Evolutionary conservation across 345 rosid species (phyloP), one percentile per base, ranked within the genome.

Genomic region (Toxicodendron radicans): DNA sequence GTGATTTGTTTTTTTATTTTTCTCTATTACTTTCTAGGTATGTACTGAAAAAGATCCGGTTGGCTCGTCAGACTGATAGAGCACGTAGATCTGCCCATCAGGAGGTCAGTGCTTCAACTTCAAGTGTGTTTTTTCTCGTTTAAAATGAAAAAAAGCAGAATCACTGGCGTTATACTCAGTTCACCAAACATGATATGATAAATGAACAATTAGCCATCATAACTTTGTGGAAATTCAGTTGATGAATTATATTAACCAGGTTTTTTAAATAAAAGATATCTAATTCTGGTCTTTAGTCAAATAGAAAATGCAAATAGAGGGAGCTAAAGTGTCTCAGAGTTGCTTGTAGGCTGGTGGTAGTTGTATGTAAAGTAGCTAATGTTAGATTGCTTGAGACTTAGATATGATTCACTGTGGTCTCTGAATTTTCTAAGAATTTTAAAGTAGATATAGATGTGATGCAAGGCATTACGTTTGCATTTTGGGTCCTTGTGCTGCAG

Each of bases 21-120:
- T 41, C 66, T 74, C 4, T 54, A 59, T 51, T 60, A 63, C 23
- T 63, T 57, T 63, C 24, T 82, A 93, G 99, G 83, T 93, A 93
- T 70, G 98, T 95, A 35, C 74, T 95, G 82, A 93, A 95, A 83
- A 95, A 89, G 90, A 93, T 93, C 67, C 92, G 97, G 68, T 98
- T 95, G 62, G 95, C 98, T 58, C 92, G 98, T 43, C 99, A 95
- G 83, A 90, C 98, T 71, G 98, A 95, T 67, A 87, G 98, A 78
- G 89, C 92, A 35, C 96, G 96, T 16, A 84, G 96, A 77, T 93
- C 99, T 74, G 98, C 99, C 58, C 93, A 93, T 81, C 97, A 87
- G 79, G 99, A 95, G 89, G 99, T 93, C 61, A 76, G 77, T 68
- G 62, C 49, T 63, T 65, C 68, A 46, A 14, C 49, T 63, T 65